phyloP scores from a whole-genome alignment of 2,329 filamentous ascomycete genomes.

The Nothopassalora personata region DNA sequence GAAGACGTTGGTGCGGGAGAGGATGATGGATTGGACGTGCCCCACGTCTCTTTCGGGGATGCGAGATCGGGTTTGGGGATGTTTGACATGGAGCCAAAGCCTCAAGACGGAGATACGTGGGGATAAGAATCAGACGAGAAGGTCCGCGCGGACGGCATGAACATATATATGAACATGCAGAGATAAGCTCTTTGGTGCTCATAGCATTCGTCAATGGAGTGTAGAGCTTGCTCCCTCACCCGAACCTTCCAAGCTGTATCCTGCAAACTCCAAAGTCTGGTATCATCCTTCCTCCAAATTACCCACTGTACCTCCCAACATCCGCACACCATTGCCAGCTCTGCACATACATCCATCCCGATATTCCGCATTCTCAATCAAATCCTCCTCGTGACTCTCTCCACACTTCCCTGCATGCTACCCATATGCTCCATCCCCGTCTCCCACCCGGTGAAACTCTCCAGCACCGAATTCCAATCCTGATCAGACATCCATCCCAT shows the following conservation, averaged over 20 bases:
- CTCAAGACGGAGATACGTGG: background rate
- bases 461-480: constrained; percentile 29
- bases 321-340: background rate
- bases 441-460: constrained; percentile 22
- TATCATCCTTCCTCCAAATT: background rate
- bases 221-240: background rate
- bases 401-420: constrained; percentile 5
- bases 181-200: background rate
- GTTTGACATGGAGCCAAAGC: background rate
- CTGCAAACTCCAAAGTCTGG: background rate
- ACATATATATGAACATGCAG: too few species aligned
- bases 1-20: background rate
- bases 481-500: constrained; percentile 27
- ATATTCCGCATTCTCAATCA: background rate
- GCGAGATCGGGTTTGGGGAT: background rate
- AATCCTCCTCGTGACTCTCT: background rate
- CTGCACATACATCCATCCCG: too few species aligned
- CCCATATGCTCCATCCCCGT: constrained; percentile 12
- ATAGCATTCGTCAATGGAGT: background rate
- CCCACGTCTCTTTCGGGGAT: background rate
- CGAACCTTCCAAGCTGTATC: background rate
- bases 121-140: background rate
- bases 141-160: too few species aligned
- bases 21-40: background rate
- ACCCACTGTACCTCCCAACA: background rate